Conservation (phyloP, 768 basidiomycete genomes). For the Termitomyces sp. region DNA sequence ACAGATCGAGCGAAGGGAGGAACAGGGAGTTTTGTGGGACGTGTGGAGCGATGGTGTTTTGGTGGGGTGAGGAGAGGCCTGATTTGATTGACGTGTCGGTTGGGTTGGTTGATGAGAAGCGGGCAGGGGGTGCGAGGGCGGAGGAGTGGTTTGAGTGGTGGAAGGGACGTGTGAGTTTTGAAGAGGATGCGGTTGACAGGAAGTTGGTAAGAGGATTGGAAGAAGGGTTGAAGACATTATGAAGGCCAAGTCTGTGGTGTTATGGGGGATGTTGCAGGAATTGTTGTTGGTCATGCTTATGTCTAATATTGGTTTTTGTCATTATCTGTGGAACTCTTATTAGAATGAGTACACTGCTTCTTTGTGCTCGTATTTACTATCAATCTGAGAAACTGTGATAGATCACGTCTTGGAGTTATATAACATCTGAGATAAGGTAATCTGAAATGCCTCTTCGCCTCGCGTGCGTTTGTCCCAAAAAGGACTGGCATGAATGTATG, state of each 20-base stretch:
- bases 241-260: too few relatives aligned
- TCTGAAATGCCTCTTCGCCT: too few relatives aligned
- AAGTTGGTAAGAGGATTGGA: conserved; percentile 9
- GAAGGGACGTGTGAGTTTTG: conserved; percentile 17
- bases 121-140: conserved; percentile 10
- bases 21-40: conserved; percentile 26
- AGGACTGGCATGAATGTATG: too few relatives aligned
- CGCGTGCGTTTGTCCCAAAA: too few relatives aligned
- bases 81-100: conserved; percentile 22
- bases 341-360: too few relatives aligned
- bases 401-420: too few relatives aligned
- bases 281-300: too few relatives aligned
- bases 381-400: too few relatives aligned
- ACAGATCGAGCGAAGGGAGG: conserved; percentile 18
- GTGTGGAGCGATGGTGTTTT: conserved; percentile 29
- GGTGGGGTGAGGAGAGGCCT: conserved; percentile 21
- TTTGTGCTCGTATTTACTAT: too few relatives aligned
- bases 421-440: too few relatives aligned
- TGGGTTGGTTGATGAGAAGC: conserved; percentile 17
- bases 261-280: background rate
- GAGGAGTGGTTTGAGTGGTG: conserved; percentile 21
- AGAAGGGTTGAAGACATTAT: conserved; percentile 8
- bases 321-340: too few relatives aligned
- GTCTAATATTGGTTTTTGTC: too few relatives aligned
- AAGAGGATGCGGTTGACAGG: conserved; percentile 14